Base-by-base conservation (phyloP, 2,329 filamentous ascomycete genomes). In the Bipolaris bicolor region DNA sequence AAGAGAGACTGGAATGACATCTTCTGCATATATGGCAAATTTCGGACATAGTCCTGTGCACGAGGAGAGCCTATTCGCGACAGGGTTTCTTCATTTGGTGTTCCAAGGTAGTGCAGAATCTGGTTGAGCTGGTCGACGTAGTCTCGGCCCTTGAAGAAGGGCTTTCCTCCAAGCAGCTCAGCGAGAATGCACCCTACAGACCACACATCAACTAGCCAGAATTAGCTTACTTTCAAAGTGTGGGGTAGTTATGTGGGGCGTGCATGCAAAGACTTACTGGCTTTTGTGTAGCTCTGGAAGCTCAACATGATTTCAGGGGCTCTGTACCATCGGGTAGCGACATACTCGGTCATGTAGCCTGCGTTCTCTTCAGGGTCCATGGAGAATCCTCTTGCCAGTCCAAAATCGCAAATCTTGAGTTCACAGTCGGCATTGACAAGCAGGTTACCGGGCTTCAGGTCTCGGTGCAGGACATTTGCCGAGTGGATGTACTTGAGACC, bases 201-300 rank as follows among this genome's bases (percentile, higher is more conserved):
- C 95, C 95, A 99, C 33, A 99, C 94, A 76, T 99, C 95, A 79
- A 99, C 94, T 98, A 57, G 11, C 56, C 36, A 22, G 46, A 41
- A 58, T 71, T 61, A 71, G 67, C 55, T 55, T 55, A 33, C 20
- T 65, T 57, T 47, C 20, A 45, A 52, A 34, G 54, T 41, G 53
- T 47, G 47, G 41, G 24, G 34, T 50, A 46, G 49, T 34, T 52
- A 57, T 57, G 57, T 46, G 48, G 16, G 48, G 40, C 26, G 52
- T 5, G 11, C 18, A 13, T n/a, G 45, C 33, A 13, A 44, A 16
- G 20, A 60, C 57, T 50, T 48, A 60, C 95, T 99, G 68, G 95
- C 95, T 92, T 99, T 99, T 72, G 95, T 99, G 80, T 99, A 99
- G 82, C 92, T 97, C 80, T 98, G 94, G 86, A 99, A 99, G 82